These are phyloP conservation scores for Ballota nigra DNA, from an alignment of 257 asterid species.

Conservation along the genomic window DNA sequence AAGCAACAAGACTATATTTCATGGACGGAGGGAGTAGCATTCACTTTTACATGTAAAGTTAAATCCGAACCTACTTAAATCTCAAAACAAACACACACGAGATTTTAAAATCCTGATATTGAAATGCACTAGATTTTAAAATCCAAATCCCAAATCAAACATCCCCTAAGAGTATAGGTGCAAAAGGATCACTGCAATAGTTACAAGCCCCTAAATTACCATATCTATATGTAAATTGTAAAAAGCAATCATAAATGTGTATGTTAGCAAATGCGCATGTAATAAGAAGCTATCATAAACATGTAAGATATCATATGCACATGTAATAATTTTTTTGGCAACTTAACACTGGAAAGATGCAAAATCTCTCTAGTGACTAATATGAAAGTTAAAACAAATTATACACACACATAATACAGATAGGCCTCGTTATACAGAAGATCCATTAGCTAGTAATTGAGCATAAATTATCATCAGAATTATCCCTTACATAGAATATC, in stretches of 20 bases:
- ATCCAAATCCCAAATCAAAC: too few species aligned
- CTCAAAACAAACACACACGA: too few species aligned
- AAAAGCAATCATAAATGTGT: background rate
- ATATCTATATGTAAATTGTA: background rate
- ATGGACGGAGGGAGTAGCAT: too few species aligned
- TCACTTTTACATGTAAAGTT: too few species aligned
- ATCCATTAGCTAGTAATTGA: background rate
- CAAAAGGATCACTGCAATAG: background rate
- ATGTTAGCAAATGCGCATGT: background rate
- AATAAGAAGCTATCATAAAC: background rate
- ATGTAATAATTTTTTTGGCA: background rate
- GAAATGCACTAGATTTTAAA: too few species aligned
- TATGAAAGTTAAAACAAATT: background rate
- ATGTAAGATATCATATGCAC: background rate
- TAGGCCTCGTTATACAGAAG: background rate
- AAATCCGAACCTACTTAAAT: too few species aligned
- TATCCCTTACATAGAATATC: constrained; percentile 1
- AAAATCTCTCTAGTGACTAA: background rate
- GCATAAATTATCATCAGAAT: background rate
- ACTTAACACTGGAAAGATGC: background rate
- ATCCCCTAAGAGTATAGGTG: background rate
- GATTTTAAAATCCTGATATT: too few species aligned
- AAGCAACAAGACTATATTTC: too few species aligned
- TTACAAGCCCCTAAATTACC: background rate
- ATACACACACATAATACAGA: background rate